phyloP scores from a whole-genome alignment of 805 yeast species.

The Tetrapisispora iriomotensis region DNA sequence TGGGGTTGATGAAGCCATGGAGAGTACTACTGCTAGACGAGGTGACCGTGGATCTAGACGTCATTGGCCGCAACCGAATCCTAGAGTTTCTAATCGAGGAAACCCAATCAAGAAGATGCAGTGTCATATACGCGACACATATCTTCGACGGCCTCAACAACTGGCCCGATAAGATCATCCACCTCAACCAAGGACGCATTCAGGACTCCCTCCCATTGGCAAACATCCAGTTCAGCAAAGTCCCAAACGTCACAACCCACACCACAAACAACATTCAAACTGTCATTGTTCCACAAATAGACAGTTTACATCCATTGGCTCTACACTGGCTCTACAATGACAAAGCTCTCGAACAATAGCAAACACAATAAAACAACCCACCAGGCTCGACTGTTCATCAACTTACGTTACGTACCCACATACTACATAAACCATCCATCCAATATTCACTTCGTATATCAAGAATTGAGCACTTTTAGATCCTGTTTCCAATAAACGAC shows the following conservation, averaged over 20 bases:
- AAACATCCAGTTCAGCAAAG: constrained; percentile 28
- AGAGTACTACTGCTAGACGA: constrained; percentile 79
- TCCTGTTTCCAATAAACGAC: no score
- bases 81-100: constrained; percentile 65
- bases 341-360: no score
- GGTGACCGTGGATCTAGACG: constrained; percentile 94
- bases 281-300: not conserved
- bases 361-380: no score
- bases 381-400: not conserved
- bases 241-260: constrained; percentile 7
- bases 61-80: constrained; percentile 70
- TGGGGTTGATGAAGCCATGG: constrained; percentile 94
- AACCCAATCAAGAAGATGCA: constrained; percentile 56
- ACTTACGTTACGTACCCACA: not conserved
- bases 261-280: no score
- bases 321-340: constrained; percentile 46
- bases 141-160: constrained; percentile 88
- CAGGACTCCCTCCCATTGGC: constrained; percentile 27
- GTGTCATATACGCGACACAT: constrained; percentile 89
- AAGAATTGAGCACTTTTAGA: no score
- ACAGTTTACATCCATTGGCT: constrained; percentile 65
- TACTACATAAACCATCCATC: not conserved
- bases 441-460: no score
- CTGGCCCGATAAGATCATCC: constrained; percentile 84
- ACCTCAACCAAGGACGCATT: constrained; percentile 60